Evolutionary conservation across 2,329 filamentous ascomycete species (phyloP).

Genomic region (Fusarium nurragi): DNA sequence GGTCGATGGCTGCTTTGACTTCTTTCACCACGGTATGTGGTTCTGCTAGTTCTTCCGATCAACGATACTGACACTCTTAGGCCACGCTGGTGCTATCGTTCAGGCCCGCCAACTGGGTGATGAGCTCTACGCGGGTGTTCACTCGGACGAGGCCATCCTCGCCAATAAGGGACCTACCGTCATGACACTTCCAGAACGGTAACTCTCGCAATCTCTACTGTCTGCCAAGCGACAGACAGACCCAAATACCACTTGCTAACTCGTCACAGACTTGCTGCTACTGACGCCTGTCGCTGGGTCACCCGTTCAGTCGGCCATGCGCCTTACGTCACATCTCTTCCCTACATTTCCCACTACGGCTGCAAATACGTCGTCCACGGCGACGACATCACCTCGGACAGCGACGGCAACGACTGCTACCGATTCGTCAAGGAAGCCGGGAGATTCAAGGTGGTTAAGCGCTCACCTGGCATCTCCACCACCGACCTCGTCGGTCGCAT

Average conservation of each 20-base stretch:
- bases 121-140: conserved; percentile 90
- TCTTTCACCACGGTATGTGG: conserved; percentile 89
- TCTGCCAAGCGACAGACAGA: background rate
- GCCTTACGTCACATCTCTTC: conserved; percentile 92
- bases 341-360: conserved; percentile 95
- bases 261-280: conserved; percentile 76
- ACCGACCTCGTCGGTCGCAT: conserved; percentile 98
- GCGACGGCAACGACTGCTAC: conserved; percentile 94
- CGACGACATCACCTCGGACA: conserved; percentile 96
- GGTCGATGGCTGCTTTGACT: conserved; percentile 99
- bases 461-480: conserved; percentile 95
- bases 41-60: accelerated
- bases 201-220: conserved; percentile 33
- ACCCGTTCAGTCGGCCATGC: conserved; percentile 84
- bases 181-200: conserved; percentile 92
- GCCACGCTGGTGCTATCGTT: conserved; percentile 95
- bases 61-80: conserved; percentile 54
- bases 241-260: conserved; percentile 1
- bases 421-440: conserved; percentile 94
- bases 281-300: conserved; percentile 95
- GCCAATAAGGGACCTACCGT: conserved; percentile 98
- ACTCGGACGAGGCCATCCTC: conserved; percentile 94
- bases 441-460: conserved; percentile 95
- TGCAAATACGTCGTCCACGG: conserved; percentile 97
- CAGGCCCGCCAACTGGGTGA: conserved; percentile 91